A percentile compares a stretch with the other conserved stretches of the same genome.
Evolutionary conservation across 2,329 filamentous ascomycete genomes (phyloP).

Genomic region (Ceratocystis colombiana): DNA sequence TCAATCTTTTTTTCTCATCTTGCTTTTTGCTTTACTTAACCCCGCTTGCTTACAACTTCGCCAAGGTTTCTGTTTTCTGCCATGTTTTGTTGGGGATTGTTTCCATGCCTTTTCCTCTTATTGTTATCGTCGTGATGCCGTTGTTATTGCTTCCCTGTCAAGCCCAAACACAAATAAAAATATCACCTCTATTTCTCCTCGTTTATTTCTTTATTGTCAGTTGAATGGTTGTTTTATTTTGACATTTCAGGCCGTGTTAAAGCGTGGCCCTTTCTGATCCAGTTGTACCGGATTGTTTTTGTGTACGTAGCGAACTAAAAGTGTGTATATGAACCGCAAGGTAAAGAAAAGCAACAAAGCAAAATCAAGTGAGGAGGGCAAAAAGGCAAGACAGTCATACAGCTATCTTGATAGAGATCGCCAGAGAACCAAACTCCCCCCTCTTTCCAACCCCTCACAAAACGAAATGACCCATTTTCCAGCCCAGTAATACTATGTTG

Average conservation of each 20-base stretch:
- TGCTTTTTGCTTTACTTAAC: neutral
- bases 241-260: slow-evolving; percentile 25
- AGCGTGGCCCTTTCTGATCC: slow-evolving; percentile 25
- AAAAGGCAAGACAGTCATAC: neutral
- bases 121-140: neutral
- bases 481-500: slow-evolving; percentile 12
- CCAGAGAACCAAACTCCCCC: neutral
- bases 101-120: neutral
- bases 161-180: too few relatives aligned
- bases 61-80: too few relatives aligned
- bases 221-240: slow-evolving; percentile 25
- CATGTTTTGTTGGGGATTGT: neutral
- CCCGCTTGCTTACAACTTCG: too few relatives aligned
- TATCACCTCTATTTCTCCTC: neutral
- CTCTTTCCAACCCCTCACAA: neutral
- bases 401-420: neutral
- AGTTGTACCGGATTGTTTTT: slow-evolving; percentile 21
- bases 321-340: slow-evolving; percentile 5
- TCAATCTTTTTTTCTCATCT: neutral
- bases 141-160: neutral
- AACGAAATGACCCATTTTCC: slow-evolving; percentile 6
- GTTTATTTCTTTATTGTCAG: slow-evolving; percentile 20
- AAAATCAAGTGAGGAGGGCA: slow-evolving; percentile 14
- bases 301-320: slow-evolving; percentile 11
- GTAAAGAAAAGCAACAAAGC: slow-evolving; percentile 15